A percentile compares a stretch with the other conserved stretches of the same genome.
These are phyloP conservation scores for Wickerhamiella australiensis DNA, from an alignment of 805 yeast species.

Conservation along the genomic window DNA sequence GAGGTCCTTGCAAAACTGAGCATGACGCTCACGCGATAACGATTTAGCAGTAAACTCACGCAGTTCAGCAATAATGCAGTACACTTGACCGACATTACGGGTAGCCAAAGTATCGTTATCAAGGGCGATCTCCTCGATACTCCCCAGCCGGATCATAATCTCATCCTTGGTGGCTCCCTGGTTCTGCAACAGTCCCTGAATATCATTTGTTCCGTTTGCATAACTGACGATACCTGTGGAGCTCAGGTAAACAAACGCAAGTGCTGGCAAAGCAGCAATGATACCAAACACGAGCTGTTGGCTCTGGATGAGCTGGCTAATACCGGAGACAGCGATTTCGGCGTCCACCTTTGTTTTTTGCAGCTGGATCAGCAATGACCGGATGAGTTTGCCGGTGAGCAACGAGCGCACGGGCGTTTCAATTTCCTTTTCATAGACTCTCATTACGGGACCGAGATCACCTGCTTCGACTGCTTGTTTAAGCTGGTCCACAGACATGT, in stretches of 20 bases:
- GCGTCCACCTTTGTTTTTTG: constrained; percentile 96
- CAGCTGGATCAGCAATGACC: constrained; percentile 77
- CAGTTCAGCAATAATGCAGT: constrained; percentile 14
- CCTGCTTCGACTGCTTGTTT: constrained; percentile 43
- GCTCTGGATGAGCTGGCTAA: constrained; percentile 75
- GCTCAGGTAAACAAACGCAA: constrained; percentile 36
- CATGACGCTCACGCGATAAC: not conserved
- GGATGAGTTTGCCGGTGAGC: constrained; percentile 56
- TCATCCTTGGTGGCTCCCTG: constrained; percentile 4
- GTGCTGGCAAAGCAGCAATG: constrained; percentile 70
- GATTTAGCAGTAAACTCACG: not conserved
- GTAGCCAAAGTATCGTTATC: constrained; percentile 8
- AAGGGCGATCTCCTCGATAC: constrained; percentile 16
- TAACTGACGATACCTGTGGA: not conserved
- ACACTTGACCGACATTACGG: constrained; percentile 17
- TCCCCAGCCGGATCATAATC: constrained; percentile 12
- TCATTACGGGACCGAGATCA: constrained; percentile 67
- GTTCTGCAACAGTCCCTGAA: not conserved
- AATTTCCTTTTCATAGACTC: constrained; percentile 65
- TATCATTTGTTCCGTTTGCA: constrained; percentile 3
- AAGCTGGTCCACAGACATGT: constrained; percentile 14
- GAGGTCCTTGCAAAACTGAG: constrained; percentile 11
- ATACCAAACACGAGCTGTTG: constrained; percentile 92
- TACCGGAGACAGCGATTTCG: constrained; percentile 76
- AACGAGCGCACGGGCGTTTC: constrained; percentile 53